Conservation (phyloP, 2,329 filamentous ascomycete species). For the Pseudogymnoascus sp. region DNA sequence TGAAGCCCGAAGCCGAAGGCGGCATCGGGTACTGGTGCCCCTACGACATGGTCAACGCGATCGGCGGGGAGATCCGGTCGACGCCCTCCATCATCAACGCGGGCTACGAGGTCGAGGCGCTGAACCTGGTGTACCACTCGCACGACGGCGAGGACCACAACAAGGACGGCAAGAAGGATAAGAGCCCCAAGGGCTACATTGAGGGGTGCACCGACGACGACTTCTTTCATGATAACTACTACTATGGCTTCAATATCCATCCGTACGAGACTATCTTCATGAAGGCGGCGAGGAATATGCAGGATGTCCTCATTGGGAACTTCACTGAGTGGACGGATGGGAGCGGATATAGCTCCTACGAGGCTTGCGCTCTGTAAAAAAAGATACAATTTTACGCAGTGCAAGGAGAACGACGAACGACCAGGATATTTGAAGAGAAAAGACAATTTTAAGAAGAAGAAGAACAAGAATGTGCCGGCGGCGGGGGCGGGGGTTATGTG, state of each 20-base stretch:
- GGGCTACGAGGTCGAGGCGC: slow-evolving; percentile 7
- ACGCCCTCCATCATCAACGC: neutral
- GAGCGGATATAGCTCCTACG: slow-evolving; percentile 4
- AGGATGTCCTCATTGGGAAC: slow-evolving; percentile 21
- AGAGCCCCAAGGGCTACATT: slow-evolving; percentile 13
- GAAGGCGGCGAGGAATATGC: slow-evolving; percentile 29
- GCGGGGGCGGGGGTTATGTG: neutral
- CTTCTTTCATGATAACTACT: slow-evolving; percentile 22
- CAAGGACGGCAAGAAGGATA: slow-evolving; percentile 5
- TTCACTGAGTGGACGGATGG: slow-evolving; percentile 24
- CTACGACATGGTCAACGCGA: slow-evolving; percentile 6
- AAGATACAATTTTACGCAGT: neutral
- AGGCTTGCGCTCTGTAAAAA: neutral
- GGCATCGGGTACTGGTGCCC: slow-evolving; percentile 7
- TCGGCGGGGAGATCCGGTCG: neutral
- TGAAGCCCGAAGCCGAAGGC: slow-evolving; percentile 22
- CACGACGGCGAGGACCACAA: slow-evolving; percentile 4
- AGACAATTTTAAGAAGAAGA: neutral
- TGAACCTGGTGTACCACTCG: slow-evolving; percentile 5
- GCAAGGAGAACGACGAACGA: neutral
- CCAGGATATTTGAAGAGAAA: neutral
- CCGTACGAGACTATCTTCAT: slow-evolving; percentile 33
- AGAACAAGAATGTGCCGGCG: neutral
- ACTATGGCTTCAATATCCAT: slow-evolving; percentile 30
- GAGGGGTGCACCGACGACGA: slow-evolving; percentile 23